Percentiles rank a stretch among this genome's conserved stretches.
Conservation (phyloP, 352 stramenopile species). For the Aphanomyces euteiches region DNA sequence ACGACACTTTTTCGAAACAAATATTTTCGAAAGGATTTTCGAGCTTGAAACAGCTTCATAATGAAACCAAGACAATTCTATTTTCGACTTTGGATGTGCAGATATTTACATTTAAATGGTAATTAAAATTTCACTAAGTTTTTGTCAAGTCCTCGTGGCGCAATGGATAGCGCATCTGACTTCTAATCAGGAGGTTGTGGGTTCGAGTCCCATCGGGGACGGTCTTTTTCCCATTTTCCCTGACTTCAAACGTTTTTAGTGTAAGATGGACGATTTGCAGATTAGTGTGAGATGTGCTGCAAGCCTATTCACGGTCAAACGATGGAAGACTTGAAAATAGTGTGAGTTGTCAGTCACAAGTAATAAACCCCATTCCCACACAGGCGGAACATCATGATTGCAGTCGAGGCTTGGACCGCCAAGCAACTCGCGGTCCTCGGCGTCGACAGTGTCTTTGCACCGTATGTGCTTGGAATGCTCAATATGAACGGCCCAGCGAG, state of each 20-base stretch:
- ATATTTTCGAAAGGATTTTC: too few relatives aligned
- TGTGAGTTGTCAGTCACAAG: not conserved
- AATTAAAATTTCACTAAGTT: conserved; percentile 17
- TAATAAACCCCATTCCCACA: not conserved
- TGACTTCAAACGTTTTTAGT: not conserved
- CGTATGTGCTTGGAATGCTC: conserved; percentile 79
- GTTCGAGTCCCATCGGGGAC: conserved; percentile 30
- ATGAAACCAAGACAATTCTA: not conserved
- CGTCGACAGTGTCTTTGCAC: conserved; percentile 79
- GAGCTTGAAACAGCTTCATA: too few relatives aligned
- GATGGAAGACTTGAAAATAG: conserved; percentile 8
- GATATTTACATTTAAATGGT: too few relatives aligned
- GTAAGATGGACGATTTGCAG: not conserved
- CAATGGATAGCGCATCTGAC: conserved; percentile 32
- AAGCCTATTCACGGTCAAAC: not conserved
- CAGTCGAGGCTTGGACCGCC: conserved; percentile 61
- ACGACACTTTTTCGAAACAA: conserved; percentile 12
- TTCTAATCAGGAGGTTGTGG: conserved; percentile 33
- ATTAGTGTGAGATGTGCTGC: too few relatives aligned
- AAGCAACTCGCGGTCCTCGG: conserved; percentile 60
- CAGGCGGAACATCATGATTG: conserved; percentile 5
- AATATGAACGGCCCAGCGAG: conserved; percentile 31
- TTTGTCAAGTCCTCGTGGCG: conserved; percentile 12
- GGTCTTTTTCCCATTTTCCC: conserved; percentile 12
- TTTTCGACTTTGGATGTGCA: not conserved